phyloP scores from a whole-genome alignment of 805 yeast species.

The Debaryomyces maramus region DNA sequence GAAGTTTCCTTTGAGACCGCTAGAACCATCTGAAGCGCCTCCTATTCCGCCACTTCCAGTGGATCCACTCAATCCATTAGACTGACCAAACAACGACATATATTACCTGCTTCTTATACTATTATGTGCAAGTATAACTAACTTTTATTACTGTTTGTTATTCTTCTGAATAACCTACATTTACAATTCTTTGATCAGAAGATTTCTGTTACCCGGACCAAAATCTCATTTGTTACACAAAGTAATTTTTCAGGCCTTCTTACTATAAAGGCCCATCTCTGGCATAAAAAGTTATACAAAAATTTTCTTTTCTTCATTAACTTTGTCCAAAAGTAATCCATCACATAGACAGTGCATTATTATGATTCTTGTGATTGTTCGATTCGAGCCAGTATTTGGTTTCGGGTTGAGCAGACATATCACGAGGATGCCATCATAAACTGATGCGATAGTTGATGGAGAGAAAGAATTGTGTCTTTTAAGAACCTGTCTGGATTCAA shows the following conservation, averaged over 20 bases:
- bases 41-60: not conserved
- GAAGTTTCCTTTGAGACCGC: not conserved
- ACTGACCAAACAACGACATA: constrained; percentile 11
- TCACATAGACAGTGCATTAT: constrained; percentile 67
- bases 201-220: not conserved
- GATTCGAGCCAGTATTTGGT: constrained; percentile 32
- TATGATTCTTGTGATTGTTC: constrained; percentile 25
- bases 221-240: not conserved
- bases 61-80: not conserved
- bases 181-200: not conserved
- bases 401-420: constrained; percentile 7
- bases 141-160: not conserved
- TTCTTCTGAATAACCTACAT: not conserved
- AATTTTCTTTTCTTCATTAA: constrained; percentile 29
- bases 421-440: constrained; percentile 21
- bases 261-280: constrained; percentile 1
- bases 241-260: not conserved
- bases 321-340: constrained; percentile 72
- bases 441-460: constrained; percentile 50
- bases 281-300: too few species aligned
- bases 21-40: not conserved
- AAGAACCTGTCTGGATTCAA: constrained; percentile 52
- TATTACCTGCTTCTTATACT: not conserved
- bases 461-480: constrained; percentile 40
- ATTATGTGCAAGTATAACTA: not conserved